These are phyloP conservation scores for Striga asiatica DNA, from an alignment of 257 asterid genomes.

Conservation along the genomic window DNA sequence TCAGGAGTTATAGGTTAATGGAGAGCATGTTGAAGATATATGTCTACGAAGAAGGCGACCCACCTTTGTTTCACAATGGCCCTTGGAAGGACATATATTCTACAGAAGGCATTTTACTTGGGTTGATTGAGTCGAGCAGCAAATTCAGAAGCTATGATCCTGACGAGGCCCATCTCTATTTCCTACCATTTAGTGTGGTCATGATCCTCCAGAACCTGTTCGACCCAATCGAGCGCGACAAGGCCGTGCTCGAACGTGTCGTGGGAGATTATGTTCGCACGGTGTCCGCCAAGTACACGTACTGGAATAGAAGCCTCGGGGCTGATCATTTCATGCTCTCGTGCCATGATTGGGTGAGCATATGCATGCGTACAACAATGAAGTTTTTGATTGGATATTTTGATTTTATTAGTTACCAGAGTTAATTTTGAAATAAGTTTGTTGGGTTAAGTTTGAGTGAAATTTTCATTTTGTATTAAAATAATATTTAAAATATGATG, in stretches of 20 bases:
- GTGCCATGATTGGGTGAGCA: conserved; percentile 62
- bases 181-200: conserved; percentile 65
- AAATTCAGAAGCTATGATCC: conserved; percentile 36
- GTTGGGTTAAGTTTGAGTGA: too few relatives aligned
- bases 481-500: too few relatives aligned
- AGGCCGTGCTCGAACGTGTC: conserved; percentile 43
- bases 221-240: conserved; percentile 44
- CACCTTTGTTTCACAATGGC: conserved; percentile 54
- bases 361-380: too few relatives aligned
- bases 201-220: conserved; percentile 50
- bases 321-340: conserved; percentile 73
- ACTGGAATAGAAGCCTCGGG: conserved; percentile 57
- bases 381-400: too few relatives aligned
- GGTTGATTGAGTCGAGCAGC: conserved; percentile 25
- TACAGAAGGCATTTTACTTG: conserved; percentile 49
- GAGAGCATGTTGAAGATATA: conserved; percentile 43
- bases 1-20: conserved; percentile 64
- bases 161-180: conserved; percentile 45
- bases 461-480: too few relatives aligned
- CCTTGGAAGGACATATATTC: conserved; percentile 47
- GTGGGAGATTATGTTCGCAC: conserved; percentile 34
- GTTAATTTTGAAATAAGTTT: too few relatives aligned
- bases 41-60: conserved; percentile 58
- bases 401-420: too few relatives aligned
- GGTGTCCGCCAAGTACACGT: conserved; percentile 40